These are phyloP conservation scores for Fusarium sp. DNA, from an alignment of 2,329 filamentous ascomycete species.

Conservation along the genomic window DNA sequence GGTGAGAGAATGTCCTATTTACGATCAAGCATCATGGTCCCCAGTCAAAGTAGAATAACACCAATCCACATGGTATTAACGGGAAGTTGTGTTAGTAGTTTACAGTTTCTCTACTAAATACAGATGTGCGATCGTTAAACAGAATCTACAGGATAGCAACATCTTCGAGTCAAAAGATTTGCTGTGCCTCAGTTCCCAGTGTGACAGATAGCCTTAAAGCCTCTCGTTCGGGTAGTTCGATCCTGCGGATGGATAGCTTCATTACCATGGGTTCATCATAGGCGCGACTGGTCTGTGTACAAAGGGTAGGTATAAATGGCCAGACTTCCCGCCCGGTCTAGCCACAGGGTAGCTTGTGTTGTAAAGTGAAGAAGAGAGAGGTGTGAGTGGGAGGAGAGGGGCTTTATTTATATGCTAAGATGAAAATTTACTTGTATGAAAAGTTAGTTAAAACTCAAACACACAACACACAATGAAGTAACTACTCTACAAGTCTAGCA, in stretches of 20 bases:
- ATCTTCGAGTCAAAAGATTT: background rate
- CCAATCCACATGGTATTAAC: no score
- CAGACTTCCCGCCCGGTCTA: background rate
- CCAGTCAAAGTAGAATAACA: background rate
- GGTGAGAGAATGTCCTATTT: no score
- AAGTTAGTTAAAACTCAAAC: background rate
- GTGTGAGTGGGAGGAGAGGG: background rate
- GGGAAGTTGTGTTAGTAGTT: background rate
- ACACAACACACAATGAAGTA: background rate
- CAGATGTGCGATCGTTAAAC: background rate
- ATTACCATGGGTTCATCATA: constrained; percentile 1
- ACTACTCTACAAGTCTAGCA: background rate
- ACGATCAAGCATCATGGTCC: background rate
- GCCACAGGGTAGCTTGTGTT: background rate
- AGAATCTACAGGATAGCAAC: background rate
- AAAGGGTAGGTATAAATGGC: background rate
- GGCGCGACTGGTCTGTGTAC: background rate
- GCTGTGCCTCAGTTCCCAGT: constrained; percentile 1
- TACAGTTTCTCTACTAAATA: background rate
- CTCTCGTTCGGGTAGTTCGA: background rate
- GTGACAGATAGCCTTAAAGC: background rate
- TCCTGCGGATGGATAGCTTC: constrained; percentile 1
- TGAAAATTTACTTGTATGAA: background rate
- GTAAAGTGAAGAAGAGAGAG: background rate
- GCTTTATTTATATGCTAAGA: background rate